A percentile compares a stretch with the other conserved stretches of the same genome.
Conservation (phyloP, 352 stramenopile species). For the Achlya hypogyna region DNA sequence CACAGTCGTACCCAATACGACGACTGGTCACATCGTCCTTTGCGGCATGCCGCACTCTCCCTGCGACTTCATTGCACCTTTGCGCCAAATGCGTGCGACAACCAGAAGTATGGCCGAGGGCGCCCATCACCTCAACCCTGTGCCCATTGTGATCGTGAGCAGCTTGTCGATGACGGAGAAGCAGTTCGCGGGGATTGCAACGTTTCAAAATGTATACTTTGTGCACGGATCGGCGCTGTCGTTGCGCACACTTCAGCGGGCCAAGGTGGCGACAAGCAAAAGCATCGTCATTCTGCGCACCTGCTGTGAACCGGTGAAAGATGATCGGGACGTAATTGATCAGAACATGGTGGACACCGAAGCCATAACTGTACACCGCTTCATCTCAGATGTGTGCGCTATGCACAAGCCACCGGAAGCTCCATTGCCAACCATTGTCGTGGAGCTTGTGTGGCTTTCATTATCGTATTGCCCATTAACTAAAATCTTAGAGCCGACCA, state of each 20-base stretch:
- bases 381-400: constrained; percentile 63
- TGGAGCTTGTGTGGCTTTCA: constrained; percentile 9
- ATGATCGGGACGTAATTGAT: constrained; percentile 32
- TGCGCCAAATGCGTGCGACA: constrained; percentile 36
- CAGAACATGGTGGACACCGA: constrained; percentile 73
- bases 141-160: constrained; percentile 10
- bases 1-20: constrained; percentile 21
- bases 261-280: constrained; percentile 42
- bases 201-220: constrained; percentile 36
- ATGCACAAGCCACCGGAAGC: constrained; percentile 21
- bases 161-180: constrained; percentile 6
- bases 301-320: constrained; percentile 33
- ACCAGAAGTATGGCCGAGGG: constrained; percentile 18
- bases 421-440: neutral
- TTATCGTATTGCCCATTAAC: neutral
- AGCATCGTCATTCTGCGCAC: constrained; percentile 61
- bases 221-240: constrained; percentile 55
- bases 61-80: constrained; percentile 37
- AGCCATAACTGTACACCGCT: constrained; percentile 64
- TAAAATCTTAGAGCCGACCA: constrained; percentile 14
- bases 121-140: neutral
- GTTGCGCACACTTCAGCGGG: constrained; percentile 44
- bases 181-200: neutral
- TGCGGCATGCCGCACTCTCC: constrained; percentile 62
- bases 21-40: constrained; percentile 47